Base-by-base conservation (phyloP, 2,329 filamentous ascomycete genomes). In the Pseudogymnoascus sp. region DNA sequence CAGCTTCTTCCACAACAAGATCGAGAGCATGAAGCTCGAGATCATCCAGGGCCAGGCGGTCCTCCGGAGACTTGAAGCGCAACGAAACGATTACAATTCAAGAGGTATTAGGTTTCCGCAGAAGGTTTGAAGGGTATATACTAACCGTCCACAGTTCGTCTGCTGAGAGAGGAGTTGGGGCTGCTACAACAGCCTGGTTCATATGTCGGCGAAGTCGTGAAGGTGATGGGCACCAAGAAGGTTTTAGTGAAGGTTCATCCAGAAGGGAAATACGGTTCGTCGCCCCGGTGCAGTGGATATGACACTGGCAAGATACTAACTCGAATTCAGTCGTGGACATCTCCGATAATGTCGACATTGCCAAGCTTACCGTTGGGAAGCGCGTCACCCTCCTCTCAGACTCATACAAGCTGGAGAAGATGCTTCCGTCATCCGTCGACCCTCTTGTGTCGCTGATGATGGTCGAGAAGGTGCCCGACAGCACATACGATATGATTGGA, bases 401-500 rank as follows among this genome's bases (percentile, higher is more conserved):
- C 77, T 93, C 91, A 69, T 99, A 99, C 84, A 97, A 97, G 79
- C 88, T 99, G 72, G 95, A 98, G 76, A 97, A 97, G 82, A 96
- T 98, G 80, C 87, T 99, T 8, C 95, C 95, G 19, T 98, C 95
- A 63, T 99, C 95, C 19, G 95, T 99, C 75, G 95, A 99, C 75
- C 95, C 95, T 39, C 89, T 99, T 65, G 95, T 99, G 64, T 99
- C 95, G 37, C 90, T 99, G 76, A 99, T 99, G 95, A 99, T 99
- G 95, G 95, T 99, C 62, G 95, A 99, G 77, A 99, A 99, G 83
- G 95, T 99, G 14, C 95, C 95, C 14, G 95, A 99, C 82, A 97
- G 92, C 81, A 99, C 95, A 75, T 99, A 99, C 82, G 95, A 99
- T 80, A 99, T 99, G 95, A 99, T 99, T 77, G 95, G 95, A 79